Evolutionary conservation across 768 basidiomycete genomes (phyloP), one percentile per base, ranked within the genome.

Genomic region (Sarcodon sp.): DNA sequence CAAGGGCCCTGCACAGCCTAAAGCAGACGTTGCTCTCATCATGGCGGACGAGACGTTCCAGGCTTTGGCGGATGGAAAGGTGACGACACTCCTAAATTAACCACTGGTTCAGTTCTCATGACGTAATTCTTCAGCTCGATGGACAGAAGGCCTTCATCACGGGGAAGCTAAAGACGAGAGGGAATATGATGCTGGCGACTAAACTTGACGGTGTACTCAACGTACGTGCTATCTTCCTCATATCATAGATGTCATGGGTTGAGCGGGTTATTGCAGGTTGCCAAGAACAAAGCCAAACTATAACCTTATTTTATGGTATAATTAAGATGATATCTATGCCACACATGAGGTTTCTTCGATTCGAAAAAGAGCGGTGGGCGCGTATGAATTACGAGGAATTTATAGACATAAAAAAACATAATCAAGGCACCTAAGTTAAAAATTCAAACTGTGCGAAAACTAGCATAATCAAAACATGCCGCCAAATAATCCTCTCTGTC

Each of bases 91-190:
- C 4, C 44, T 6, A 10, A 33, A 11, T 3, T 16, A 16, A n/a
- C 8, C 6, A 5, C 35, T 8, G n/a, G 46, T 27, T 11, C 10
- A 12, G 6, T 5, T 16, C 27, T 49, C 27, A 48, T 33, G 27
- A 7, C 7, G 32, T 8, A 33, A 16, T 31, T 6, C n/a, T 31
- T 7, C 52, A 89, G 83, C 69, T 85, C 41, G 89, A 87, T 56
- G 91, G 88, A 15, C 92, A 96, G 66, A 92, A 91, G 61, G 91
- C 91, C 16, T 96, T 92, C 70, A 89, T 97, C 87, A 87, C 86
- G 6, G 92, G 92, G 31, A 87, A 87, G 60, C 76, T 96, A 45
- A 94, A 93, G 76, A 84, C 87, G 12, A 84, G 76, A 62, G 90
- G 89, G 48, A 92, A 91, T 66, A 80, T 92, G 65, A 91, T 93